Conservation (phyloP, 768 basidiomycete genomes). For the Termitomyces sp. region DNA sequence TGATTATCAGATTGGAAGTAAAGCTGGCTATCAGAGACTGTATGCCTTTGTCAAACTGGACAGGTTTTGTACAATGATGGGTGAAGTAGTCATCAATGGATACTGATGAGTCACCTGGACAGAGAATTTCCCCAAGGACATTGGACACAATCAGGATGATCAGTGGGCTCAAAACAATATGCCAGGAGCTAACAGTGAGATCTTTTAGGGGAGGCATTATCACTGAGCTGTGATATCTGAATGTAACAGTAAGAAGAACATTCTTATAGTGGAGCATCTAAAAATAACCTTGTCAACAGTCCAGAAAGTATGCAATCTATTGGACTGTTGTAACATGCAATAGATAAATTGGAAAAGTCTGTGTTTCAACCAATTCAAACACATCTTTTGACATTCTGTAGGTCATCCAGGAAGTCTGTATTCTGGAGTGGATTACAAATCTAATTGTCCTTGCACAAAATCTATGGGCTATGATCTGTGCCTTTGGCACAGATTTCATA, state of each 20-base stretch:
- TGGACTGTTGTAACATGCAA: conserved; percentile 62
- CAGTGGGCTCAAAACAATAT: conserved; percentile 38
- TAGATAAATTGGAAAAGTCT: conserved; percentile 32
- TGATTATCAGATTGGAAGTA: conserved; percentile 23
- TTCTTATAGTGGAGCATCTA: conserved; percentile 37
- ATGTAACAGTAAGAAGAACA: conserved; percentile 46
- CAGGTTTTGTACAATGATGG: conserved; percentile 55
- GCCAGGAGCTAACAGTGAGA: conserved; percentile 34
- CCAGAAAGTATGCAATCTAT: conserved; percentile 59
- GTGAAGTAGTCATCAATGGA: conserved; percentile 51
- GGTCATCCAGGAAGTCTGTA: neutral
- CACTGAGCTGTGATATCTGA: conserved; percentile 62
- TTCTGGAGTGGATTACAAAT: neutral
- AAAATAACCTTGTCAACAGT: conserved; percentile 36
- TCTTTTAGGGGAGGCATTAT: conserved; percentile 55
- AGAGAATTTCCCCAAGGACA: conserved; percentile 48
- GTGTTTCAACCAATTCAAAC: neutral
- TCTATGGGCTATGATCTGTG: too few relatives aligned
- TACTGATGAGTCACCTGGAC: conserved; percentile 42
- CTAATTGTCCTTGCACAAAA: neutral
- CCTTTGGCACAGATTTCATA: too few relatives aligned
- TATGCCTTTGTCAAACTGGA: conserved; percentile 49
- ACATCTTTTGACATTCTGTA: neutral
- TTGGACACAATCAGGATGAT: conserved; percentile 60
- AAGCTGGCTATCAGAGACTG: conserved; percentile 28